phyloP scores from a whole-genome alignment of 179 eudicot genomes.

The Beta corolliflora region DNA sequence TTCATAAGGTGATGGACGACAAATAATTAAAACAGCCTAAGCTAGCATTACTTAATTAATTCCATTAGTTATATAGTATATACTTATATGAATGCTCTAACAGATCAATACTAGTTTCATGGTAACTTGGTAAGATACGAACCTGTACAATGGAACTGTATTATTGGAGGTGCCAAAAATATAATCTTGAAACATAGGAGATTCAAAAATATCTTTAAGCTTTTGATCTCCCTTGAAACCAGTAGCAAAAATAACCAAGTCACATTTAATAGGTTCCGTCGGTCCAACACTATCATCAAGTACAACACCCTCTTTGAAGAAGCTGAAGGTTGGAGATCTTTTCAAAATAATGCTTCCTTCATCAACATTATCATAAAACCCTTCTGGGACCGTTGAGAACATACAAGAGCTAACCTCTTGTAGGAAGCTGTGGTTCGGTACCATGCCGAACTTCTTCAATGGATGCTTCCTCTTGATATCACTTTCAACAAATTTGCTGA shows the following conservation, averaged over 20 bases:
- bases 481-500: constrained; percentile 49
- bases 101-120: no score
- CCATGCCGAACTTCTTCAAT: constrained; percentile 46
- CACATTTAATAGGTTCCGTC: constrained; percentile 30
- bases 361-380: constrained; percentile 48
- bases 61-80: no score
- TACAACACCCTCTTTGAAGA: constrained; percentile 43
- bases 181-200: not conserved
- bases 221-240: constrained; percentile 52
- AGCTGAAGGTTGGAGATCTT: constrained; percentile 41
- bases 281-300: constrained; percentile 17
- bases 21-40: no score
- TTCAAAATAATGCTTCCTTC: constrained; percentile 51
- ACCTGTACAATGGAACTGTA: not conserved
- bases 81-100: no score
- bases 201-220: constrained; percentile 25
- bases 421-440: constrained; percentile 53
- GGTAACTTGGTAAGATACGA: not conserved
- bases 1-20: no score
- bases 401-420: constrained; percentile 44
- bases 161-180: not conserved
- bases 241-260: constrained; percentile 57
- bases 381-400: constrained; percentile 35
- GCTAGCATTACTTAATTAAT: no score
- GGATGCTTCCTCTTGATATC: constrained; percentile 36